phyloP scores from a whole-genome alignment of 2,329 filamentous ascomycete genomes.

The Rutstroemia sp. region DNA sequence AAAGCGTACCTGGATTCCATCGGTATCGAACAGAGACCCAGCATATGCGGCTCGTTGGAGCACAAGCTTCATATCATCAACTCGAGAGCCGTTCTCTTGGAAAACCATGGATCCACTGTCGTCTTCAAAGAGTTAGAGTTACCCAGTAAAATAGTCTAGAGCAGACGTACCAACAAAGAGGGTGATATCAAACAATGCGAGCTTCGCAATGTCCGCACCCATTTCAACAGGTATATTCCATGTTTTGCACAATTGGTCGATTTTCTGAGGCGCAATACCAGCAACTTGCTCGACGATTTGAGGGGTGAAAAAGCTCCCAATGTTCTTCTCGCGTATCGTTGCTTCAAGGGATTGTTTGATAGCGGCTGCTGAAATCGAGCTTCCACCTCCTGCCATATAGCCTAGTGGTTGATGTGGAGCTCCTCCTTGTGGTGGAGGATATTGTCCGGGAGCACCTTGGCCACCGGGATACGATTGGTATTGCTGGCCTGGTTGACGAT shows the following conservation, averaged over 20 bases:
- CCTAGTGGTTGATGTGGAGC: constrained; percentile 8
- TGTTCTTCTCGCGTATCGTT: constrained; percentile 13
- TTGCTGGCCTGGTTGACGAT: constrained; percentile 9
- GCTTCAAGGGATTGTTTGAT: constrained; percentile 13
- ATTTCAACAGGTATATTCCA: constrained; percentile 29
- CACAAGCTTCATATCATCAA: constrained; percentile 59
- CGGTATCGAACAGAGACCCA: constrained; percentile 60
- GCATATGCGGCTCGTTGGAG: constrained; percentile 55
- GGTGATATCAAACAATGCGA: constrained; percentile 28
- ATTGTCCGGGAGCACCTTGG: neutral
- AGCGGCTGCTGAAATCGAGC: constrained; percentile 1
- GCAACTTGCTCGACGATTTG: constrained; percentile 10
- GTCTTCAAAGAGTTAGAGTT: constrained; percentile 33
- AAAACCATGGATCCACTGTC: constrained; percentile 65
- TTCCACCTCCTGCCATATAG: neutral
- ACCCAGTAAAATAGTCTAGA: neutral
- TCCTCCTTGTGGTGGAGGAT: constrained; percentile 8
- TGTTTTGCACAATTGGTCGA: constrained; percentile 20
- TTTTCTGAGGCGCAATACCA: constrained; percentile 11
- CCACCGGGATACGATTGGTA: constrained; percentile 7
- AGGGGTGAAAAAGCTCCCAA: constrained; percentile 10
- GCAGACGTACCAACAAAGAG: constrained; percentile 24
- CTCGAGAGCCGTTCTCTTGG: constrained; percentile 58
- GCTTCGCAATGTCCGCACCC: constrained; percentile 29
- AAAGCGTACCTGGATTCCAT: constrained; percentile 61